These are phyloP conservation scores for Colletotrichum spinosum DNA, from an alignment of 2,329 filamentous ascomycete genomes.

Conservation along the genomic window DNA sequence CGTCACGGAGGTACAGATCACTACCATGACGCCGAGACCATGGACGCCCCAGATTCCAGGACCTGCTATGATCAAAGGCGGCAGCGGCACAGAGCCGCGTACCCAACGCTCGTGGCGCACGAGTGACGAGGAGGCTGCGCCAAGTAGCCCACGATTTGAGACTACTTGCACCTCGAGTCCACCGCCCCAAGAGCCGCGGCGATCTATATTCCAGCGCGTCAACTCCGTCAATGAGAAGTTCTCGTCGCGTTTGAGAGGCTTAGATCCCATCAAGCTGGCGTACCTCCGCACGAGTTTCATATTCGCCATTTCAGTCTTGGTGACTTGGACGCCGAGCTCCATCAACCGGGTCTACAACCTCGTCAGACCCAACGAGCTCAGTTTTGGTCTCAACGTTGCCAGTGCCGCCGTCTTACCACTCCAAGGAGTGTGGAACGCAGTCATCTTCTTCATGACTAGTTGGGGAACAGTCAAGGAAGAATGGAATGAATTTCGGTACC, in stretches of 20 bases:
- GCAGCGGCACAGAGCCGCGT: conserved; percentile 21
- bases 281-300: conserved; percentile 72
- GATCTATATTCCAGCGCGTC: conserved; percentile 35
- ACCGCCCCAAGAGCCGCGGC: conserved; percentile 26
- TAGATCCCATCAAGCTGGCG: conserved; percentile 70
- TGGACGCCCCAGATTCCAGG: conserved; percentile 35
- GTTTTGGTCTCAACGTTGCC: conserved; percentile 75
- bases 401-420: conserved; percentile 79
- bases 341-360: conserved; percentile 81
- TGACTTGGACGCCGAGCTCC: conserved; percentile 75
- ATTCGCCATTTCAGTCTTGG: conserved; percentile 69
- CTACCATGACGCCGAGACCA: conserved; percentile 39
- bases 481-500: conserved; percentile 36
- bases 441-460: conserved; percentile 80
- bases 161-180: conserved; percentile 42
- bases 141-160: conserved; percentile 39
- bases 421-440: conserved; percentile 84
- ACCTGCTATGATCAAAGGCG: conserved; percentile 22
- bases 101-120: conserved; percentile 30
- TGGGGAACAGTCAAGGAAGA: conserved; percentile 55
- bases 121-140: conserved; percentile 25
- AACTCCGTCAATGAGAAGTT: conserved; percentile 43
- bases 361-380: conserved; percentile 61
- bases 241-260: conserved; percentile 49
- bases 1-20: conserved; percentile 64